A percentile compares a stretch with the other conserved stretches of the same genome.
Evolutionary conservation across 495 filamentous ascomycete genomes (phyloP).

Genomic region (Penicillium fimorum): DNA sequence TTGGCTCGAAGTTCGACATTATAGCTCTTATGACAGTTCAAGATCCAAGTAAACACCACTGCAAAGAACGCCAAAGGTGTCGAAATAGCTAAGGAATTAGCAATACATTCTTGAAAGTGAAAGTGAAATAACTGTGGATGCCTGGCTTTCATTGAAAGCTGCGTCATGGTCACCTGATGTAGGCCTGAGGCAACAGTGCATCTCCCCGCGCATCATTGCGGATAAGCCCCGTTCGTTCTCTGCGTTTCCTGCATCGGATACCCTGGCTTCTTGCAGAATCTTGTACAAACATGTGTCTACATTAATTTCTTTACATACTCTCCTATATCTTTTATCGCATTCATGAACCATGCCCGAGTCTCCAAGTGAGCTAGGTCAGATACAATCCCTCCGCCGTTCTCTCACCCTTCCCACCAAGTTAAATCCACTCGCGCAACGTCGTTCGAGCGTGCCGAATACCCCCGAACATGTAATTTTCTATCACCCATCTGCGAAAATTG

Average conservation of each 20-base stretch:
- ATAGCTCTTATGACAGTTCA: slow-evolving; percentile 8
- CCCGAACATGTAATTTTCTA: slow-evolving; percentile 70
- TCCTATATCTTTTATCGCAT: slow-evolving; percentile 15
- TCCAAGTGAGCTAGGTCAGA: slow-evolving; percentile 37
- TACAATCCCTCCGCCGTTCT: slow-evolving; percentile 50
- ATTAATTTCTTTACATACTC: slow-evolving; percentile 16
- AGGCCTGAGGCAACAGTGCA: slow-evolving; percentile 8
- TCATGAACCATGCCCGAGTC: slow-evolving; percentile 42
- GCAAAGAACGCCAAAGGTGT: not conserved
- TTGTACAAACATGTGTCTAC: slow-evolving; percentile 18
- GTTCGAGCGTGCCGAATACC: slow-evolving; percentile 32
- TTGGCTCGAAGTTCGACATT: slow-evolving; percentile 86
- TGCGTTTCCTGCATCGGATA: slow-evolving; percentile 19
- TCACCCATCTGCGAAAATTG: slow-evolving; percentile 63
- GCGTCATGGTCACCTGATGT: slow-evolving; percentile 12
- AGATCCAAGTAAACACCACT: not conserved
- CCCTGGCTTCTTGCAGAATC: slow-evolving; percentile 12
- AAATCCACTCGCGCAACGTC: slow-evolving; percentile 35
- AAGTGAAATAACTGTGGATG: slow-evolving; percentile 13
- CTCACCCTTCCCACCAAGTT: slow-evolving; percentile 58
- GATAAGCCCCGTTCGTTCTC: slow-evolving; percentile 9
- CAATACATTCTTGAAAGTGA: not conserved
- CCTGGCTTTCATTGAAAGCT: slow-evolving; percentile 6
- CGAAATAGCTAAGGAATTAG: not conserved
- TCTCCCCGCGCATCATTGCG: slow-evolving; percentile 10